phyloP scores from a whole-genome alignment of 305 asterid species.

The Fraxinus albicans region DNA sequence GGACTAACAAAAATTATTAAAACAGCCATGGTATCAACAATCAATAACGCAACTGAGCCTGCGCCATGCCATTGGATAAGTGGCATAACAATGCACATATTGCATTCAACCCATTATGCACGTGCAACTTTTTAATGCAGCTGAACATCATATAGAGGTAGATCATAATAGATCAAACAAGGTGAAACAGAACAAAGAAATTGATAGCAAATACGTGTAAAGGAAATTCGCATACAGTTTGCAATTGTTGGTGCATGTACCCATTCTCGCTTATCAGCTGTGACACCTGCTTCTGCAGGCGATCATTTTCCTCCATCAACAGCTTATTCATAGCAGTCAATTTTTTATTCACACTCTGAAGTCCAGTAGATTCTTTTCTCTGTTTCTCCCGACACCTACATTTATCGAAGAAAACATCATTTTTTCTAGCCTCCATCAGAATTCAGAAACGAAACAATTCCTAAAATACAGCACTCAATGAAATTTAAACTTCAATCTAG shows the following conservation, averaged over 20 bases:
- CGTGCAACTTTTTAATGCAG: background rate
- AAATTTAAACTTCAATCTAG: background rate
- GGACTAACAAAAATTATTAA: background rate
- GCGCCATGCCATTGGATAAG: background rate
- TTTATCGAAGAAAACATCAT: slow-evolving; percentile 7
- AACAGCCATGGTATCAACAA: background rate
- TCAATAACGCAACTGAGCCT: background rate
- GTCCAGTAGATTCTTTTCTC: slow-evolving; percentile 77
- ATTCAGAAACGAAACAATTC: background rate
- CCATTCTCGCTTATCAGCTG: slow-evolving; percentile 91
- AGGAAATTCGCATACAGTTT: slow-evolving; percentile 49
- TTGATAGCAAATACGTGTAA: background rate
- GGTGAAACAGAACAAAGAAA: background rate
- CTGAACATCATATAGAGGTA: background rate
- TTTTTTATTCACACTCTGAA: slow-evolving; percentile 87
- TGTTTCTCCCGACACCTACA: slow-evolving; percentile 94
- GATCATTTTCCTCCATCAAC: slow-evolving; percentile 95
- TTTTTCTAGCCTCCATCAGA: slow-evolving; percentile 2
- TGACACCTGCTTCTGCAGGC: slow-evolving; percentile 91
- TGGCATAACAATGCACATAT: background rate
- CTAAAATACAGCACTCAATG: slow-evolving; percentile 6
- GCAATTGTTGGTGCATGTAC: slow-evolving; percentile 78
- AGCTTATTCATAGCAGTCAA: slow-evolving; percentile 83
- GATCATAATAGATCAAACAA: background rate
- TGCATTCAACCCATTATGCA: background rate